phyloP scores from a whole-genome alignment of 2,329 filamentous ascomycete species.

The Talaromyces albobiverticillius region DNA sequence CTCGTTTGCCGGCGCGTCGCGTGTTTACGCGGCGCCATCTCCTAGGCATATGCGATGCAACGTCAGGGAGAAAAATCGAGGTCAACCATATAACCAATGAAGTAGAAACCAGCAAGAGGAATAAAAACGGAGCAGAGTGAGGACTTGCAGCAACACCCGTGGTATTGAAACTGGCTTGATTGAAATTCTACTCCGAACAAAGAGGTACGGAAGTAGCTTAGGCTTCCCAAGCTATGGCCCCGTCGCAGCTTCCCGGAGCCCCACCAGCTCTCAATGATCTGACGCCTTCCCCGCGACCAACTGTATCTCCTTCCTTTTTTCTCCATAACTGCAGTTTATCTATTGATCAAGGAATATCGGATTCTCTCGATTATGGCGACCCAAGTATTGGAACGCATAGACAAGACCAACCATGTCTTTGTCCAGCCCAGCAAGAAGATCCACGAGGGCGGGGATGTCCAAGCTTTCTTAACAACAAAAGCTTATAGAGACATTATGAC shows the following conservation, averaged over 20 bases:
- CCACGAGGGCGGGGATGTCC: conserved; percentile 77
- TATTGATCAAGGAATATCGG: not conserved
- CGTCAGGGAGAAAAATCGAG: not conserved
- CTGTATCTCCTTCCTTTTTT: not conserved
- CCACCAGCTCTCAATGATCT: too few relatives aligned
- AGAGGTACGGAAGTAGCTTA: too few relatives aligned
- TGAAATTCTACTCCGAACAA: too few relatives aligned
- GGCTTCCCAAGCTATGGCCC: too few relatives aligned
- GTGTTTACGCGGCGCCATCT: conserved; percentile 4
- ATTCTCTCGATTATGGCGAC: not conserved
- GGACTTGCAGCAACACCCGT: too few relatives aligned
- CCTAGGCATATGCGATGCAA: not conserved
- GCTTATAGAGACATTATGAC: conserved; percentile 85
- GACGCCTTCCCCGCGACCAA: too few relatives aligned
- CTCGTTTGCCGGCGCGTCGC: not conserved
- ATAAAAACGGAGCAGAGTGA: too few relatives aligned
- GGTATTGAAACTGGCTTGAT: too few relatives aligned
- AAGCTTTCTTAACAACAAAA: conserved; percentile 72
- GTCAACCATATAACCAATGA: too few relatives aligned
- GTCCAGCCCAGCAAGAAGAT: conserved; percentile 73
- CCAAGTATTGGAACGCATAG: conserved; percentile 38
- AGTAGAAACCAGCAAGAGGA: too few relatives aligned
- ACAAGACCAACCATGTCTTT: conserved; percentile 57
- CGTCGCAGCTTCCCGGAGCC: too few relatives aligned
- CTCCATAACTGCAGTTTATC: not conserved